Percentiles rank a stretch among this genome's conserved stretches.
These are phyloP conservation scores for Didymellaceae sp. DNA, from an alignment of 2,329 filamentous ascomycete genomes.

Conservation along the genomic window DNA sequence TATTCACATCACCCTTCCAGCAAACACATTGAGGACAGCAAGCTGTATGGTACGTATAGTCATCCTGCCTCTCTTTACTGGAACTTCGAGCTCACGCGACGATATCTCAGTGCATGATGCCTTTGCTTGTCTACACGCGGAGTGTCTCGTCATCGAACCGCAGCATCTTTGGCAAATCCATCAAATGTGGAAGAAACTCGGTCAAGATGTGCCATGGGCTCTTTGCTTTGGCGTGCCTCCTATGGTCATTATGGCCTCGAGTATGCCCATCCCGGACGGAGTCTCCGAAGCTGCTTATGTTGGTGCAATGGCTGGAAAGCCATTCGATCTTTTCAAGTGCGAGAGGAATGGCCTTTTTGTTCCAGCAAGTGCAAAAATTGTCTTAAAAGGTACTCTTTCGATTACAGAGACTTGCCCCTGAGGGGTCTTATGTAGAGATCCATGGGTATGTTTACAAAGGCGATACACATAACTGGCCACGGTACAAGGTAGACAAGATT, in stretches of 20 bases:
- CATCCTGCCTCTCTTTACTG: too few relatives aligned
- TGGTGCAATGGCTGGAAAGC: slow-evolving; percentile 54
- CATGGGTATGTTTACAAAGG: slow-evolving; percentile 53
- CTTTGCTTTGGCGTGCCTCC: slow-evolving; percentile 59
- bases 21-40: too few relatives aligned
- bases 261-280: slow-evolving; percentile 50
- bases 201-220: slow-evolving; percentile 54
- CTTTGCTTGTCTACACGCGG: too few relatives aligned
- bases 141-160: slow-evolving; percentile 52
- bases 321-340: slow-evolving; percentile 59
- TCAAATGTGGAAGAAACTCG: slow-evolving; percentile 55
- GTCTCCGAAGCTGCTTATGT: slow-evolving; percentile 58
- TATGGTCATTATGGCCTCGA: slow-evolving; percentile 55
- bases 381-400: slow-evolving; percentile 59
- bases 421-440: slow-evolving; percentile 60
- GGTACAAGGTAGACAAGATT: slow-evolving; percentile 55
- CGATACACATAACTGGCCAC: slow-evolving; percentile 48
- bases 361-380: slow-evolving; percentile 59
- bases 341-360: slow-evolving; percentile 59
- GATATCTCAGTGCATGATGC: too few relatives aligned
- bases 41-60: too few relatives aligned
- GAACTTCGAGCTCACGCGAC: too few relatives aligned
- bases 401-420: slow-evolving; percentile 50
- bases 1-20: too few relatives aligned
- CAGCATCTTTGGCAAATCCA: slow-evolving; percentile 58